A percentile compares a stretch with the other conserved stretches of the same genome.
phyloP scores from a whole-genome alignment of 306 rosid species.

The Hippophae gyantsensis region DNA sequence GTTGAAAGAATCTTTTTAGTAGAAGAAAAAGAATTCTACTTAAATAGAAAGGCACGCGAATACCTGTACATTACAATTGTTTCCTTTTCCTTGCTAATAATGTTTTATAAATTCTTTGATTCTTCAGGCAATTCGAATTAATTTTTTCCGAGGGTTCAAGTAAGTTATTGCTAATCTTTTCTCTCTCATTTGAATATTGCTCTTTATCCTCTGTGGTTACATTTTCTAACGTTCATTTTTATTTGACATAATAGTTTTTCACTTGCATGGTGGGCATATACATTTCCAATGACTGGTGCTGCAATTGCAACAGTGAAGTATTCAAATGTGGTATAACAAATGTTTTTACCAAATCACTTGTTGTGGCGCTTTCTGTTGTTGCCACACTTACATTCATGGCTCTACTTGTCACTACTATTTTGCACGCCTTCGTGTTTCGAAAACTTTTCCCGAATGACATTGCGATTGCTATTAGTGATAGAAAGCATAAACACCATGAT shows the following conservation, averaged over 20 bases:
- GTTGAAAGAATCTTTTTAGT: no score
- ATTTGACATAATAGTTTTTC: constrained; percentile 52
- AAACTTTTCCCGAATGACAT: constrained; percentile 90
- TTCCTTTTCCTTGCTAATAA: no score
- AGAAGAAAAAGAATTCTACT: no score
- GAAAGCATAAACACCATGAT: constrained; percentile 36
- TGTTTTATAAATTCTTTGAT: no score
- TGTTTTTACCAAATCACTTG: constrained; percentile 37
- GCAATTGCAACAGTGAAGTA: constrained; percentile 80
- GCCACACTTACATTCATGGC: constrained; percentile 47
- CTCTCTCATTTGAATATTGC: background rate
- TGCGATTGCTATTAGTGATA: constrained; percentile 81
- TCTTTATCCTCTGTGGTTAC: background rate
- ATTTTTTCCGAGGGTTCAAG: constrained; percentile 78
- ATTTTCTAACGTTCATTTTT: constrained; percentile 17
- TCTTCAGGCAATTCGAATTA: constrained; percentile 66
- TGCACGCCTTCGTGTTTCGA: constrained; percentile 62
- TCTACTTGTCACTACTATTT: constrained; percentile 46
- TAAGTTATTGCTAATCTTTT: constrained; percentile 19
- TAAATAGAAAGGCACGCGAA: no score
- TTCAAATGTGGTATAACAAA: constrained; percentile 57
- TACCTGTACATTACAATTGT: no score
- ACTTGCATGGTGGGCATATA: constrained; percentile 96
- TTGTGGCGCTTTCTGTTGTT: constrained; percentile 32
- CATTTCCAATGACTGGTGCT: constrained; percentile 97